Evolutionary conservation across 2,329 filamentous ascomycete genomes (phyloP).

Genomic region (Aspergillus sp.): DNA sequence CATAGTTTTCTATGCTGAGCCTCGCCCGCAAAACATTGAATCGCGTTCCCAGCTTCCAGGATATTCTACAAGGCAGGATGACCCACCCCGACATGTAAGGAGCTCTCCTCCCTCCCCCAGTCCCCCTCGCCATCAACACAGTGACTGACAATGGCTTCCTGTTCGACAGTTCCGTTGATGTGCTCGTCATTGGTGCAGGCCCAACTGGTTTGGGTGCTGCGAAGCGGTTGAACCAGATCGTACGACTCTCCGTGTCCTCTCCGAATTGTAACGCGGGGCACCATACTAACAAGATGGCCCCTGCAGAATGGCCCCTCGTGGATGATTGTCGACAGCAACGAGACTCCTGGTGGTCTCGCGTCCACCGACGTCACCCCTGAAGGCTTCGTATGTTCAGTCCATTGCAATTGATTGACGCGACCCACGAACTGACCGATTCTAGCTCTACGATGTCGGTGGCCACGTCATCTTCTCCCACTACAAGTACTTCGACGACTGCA

Average conservation of each 20-base stretch:
- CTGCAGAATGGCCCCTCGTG: slow-evolving; percentile 83
- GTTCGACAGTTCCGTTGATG: slow-evolving; percentile 74
- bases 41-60: slow-evolving; percentile 45
- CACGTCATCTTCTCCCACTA: slow-evolving; percentile 99
- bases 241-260: slow-evolving; percentile 41
- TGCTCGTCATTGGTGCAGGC: slow-evolving; percentile 96
- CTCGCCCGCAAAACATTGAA: slow-evolving; percentile 43
- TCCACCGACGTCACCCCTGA: slow-evolving; percentile 93
- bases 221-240: slow-evolving; percentile 95
- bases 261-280: background rate
- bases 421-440: slow-evolving; percentile 17
- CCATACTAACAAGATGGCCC: slow-evolving; percentile 15
- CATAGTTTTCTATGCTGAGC: slow-evolving; percentile 40
- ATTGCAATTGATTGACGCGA: background rate
- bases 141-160: slow-evolving; percentile 14
- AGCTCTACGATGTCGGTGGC: slow-evolving; percentile 98
- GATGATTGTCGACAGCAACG: slow-evolving; percentile 90
- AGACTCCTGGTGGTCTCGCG: slow-evolving; percentile 91
- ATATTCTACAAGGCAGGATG: slow-evolving; percentile 47
- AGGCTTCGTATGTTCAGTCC: slow-evolving; percentile 76
- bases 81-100: slow-evolving; percentile 45
- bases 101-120: slow-evolving; percentile 7
- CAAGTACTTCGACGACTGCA: slow-evolving; percentile 99
- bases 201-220: slow-evolving; percentile 96
- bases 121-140: slow-evolving; percentile 5